Conservation (phyloP, 306 rosid species). For the Casuarina cunninghamiana region DNA sequence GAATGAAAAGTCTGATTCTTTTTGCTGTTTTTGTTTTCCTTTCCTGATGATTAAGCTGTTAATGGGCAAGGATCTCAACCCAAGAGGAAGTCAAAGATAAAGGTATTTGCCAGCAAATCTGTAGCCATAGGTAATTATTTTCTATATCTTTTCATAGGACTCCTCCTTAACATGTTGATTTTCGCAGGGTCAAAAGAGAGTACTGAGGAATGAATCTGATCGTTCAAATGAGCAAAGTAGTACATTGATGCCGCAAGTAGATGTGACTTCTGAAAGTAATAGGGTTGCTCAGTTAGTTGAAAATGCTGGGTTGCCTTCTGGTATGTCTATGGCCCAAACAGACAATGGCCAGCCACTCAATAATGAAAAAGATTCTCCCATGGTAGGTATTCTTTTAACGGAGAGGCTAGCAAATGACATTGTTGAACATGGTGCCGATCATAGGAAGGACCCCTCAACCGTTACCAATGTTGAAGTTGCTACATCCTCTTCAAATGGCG, state of each 20-base stretch:
- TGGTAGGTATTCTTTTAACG: constrained; percentile 35
- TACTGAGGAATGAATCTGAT: constrained; percentile 33
- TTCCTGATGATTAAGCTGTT: constrained; percentile 48
- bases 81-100: constrained; percentile 60
- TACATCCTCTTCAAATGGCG: constrained; percentile 43
- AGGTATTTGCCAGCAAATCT: constrained; percentile 50
- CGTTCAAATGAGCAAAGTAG: constrained; percentile 43
- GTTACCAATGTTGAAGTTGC: constrained; percentile 42
- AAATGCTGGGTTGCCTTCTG: constrained; percentile 42
- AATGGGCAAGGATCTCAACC: constrained; percentile 88
- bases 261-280: constrained; percentile 44
- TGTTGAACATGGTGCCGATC: constrained; percentile 39
- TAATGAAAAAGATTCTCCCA: constrained; percentile 33
- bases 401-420: constrained; percentile 42
- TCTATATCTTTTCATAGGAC: constrained; percentile 10
- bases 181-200: constrained; percentile 59
- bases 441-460: constrained; percentile 35
- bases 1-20: constrained; percentile 25
- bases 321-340: constrained; percentile 35
- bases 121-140: constrained; percentile 3
- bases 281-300: constrained; percentile 37
- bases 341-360: constrained; percentile 40
- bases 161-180: constrained; percentile 18
- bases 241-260: constrained; percentile 30
- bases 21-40: constrained; percentile 31